Evolutionary conservation across 78 protist species (phyloP).

Genomic region (Planoprotostelium fungivorum): DNA sequence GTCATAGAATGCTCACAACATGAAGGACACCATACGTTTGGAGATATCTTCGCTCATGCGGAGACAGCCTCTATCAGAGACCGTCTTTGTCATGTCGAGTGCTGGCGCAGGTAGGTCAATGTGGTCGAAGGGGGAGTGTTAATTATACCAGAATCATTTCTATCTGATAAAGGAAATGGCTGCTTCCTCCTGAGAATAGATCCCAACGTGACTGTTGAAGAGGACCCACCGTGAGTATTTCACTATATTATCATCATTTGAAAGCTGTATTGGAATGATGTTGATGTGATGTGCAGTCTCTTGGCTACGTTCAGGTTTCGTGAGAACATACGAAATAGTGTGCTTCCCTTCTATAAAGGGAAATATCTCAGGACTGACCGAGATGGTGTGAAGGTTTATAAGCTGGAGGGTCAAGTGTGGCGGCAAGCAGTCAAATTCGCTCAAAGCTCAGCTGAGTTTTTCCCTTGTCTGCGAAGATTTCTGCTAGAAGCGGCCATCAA

Average conservation of each 20-base stretch:
- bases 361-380: background rate
- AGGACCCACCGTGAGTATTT: background rate
- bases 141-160: background rate
- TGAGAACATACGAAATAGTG: background rate
- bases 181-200: background rate
- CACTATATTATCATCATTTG: background rate
- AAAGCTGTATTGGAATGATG: background rate
- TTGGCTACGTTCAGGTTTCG: background rate
- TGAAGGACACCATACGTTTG: background rate
- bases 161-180: background rate
- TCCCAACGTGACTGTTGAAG: background rate
- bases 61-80: background rate
- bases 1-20: background rate
- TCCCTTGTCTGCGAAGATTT: background rate
- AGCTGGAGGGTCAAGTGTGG: background rate
- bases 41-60: background rate
- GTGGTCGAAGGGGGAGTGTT: background rate
- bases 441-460: background rate
- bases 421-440: background rate
- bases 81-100: background rate
- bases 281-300: background rate
- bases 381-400: background rate
- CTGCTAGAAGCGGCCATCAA: background rate
- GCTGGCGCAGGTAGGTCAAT: background rate
- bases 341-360: background rate